Evolutionary conservation across 768 basidiomycete species (phyloP), one percentile per base, ranked within the genome.

Genomic region (Tylopilus subfusipes): DNA sequence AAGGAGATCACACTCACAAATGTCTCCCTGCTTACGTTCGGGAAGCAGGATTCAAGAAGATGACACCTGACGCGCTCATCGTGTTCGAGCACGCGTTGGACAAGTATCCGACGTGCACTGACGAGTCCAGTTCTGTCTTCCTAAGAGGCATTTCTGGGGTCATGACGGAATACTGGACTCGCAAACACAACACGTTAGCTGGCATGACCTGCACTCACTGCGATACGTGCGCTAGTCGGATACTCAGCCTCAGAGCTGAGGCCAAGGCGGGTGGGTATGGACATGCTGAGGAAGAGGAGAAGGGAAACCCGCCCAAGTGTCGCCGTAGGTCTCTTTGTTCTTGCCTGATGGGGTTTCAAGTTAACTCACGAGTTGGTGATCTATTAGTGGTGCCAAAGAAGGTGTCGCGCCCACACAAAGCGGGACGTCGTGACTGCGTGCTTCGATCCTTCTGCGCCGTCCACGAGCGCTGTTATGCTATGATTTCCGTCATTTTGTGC

Each of bases 21-120:
- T n/a, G n/a, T n/a, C n/a, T n/a, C n/a, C n/a, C n/a, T n/a, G n/a
- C n/a, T n/a, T n/a, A n/a, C n/a, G n/a, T n/a, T 24, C 42, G 14
- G 30, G 48, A 42, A 22, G 62, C 55, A 44, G 62, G 62, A 10
- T 60, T 52, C 38, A 14, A 52, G 11, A 25, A 45, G n/a, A 24
- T 53, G 31, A 39, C 25, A 30, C 14, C 34, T 38, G 62, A 64
- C 1, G 58, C 53, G 10, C 42, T 57, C 50, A 14, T n/a, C 44
- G 40, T 50, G 14, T 60, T 63, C 14, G 58, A 63, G 33, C 53
- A 53, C n/a, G 58, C 62, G 9, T 21, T 54, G 43, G 56, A 61
- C 24, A 61, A 64, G 56, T 58, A 52, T 52, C 59, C 52, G 2
- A 45, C 16, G 25, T 48, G 42, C 19, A 39, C 47, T 2, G 29